A percentile compares a stretch with the other conserved stretches of the same genome.
These are phyloP conservation scores for Ceratonia siliqua DNA, from an alignment of 306 rosid species.

Conservation along the genomic window DNA sequence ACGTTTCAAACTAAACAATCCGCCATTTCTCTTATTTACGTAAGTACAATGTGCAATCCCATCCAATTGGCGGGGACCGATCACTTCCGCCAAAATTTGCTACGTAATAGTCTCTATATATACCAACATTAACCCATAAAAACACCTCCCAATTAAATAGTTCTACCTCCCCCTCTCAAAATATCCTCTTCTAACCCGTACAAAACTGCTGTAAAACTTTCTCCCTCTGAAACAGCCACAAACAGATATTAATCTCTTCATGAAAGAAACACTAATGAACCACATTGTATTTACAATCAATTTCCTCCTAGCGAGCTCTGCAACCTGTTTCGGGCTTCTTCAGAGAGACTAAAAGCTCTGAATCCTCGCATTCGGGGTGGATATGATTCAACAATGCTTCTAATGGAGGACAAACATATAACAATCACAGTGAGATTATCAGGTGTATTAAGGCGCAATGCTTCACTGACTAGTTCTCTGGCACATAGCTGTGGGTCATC, in stretches of 20 bases:
- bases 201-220: constrained; percentile 66
- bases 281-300: constrained; percentile 42
- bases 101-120: neutral
- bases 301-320: constrained; percentile 64
- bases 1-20: neutral
- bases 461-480: constrained; percentile 71
- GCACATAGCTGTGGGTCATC: constrained; percentile 77
- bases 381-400: constrained; percentile 40
- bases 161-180: neutral
- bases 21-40: constrained; percentile 21
- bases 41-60: neutral
- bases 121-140: constrained; percentile 13
- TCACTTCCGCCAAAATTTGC: constrained; percentile 30
- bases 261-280: constrained; percentile 25
- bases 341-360: constrained; percentile 52
- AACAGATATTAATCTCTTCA: constrained; percentile 37
- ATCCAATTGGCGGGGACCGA: neutral
- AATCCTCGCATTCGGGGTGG: constrained; percentile 56
- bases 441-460: constrained; percentile 61
- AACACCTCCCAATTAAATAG: constrained; percentile 26
- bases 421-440: constrained; percentile 47
- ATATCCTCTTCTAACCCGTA: constrained; percentile 39
- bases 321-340: constrained; percentile 57
- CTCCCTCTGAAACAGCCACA: constrained; percentile 58
- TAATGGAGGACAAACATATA: constrained; percentile 40